Percentiles rank a stretch among this genome's conserved stretches.
Evolutionary conservation across 2,329 filamentous ascomycete genomes (phyloP).

Genomic region (Aureobasidium mangrovei): DNA sequence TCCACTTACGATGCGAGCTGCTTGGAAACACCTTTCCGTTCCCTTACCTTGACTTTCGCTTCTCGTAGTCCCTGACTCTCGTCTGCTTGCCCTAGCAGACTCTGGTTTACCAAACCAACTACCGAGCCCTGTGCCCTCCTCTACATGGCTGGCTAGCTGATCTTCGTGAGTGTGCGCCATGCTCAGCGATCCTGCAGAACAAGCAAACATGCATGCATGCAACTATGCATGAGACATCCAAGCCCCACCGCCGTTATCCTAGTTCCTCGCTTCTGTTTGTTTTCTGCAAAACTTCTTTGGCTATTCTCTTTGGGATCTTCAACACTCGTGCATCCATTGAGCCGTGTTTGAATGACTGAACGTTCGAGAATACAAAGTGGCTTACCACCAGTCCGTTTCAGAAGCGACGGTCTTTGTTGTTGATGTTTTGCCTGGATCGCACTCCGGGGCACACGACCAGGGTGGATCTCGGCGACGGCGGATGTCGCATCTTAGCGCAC

Average conservation of each 20-base stretch:
- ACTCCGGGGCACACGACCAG: slow-evolving; percentile 1
- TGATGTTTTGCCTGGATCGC: background rate
- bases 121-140: background rate
- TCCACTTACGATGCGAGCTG: background rate
- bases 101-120: background rate
- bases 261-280: background rate
- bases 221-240: slow-evolving; percentile 3
- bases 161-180: background rate
- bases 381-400: too few species aligned
- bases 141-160: background rate
- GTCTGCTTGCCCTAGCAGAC: too few species aligned
- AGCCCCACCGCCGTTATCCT: slow-evolving; percentile 4
- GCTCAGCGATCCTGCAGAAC: slow-evolving; percentile 1
- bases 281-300: background rate
- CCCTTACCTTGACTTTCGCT: background rate
- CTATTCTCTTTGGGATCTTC: background rate
- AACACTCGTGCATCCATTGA: background rate
- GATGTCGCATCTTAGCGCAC: background rate
- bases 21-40: background rate
- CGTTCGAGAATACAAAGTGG: background rate
- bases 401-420: background rate
- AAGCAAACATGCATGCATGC: slow-evolving; percentile 1
- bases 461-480: background rate
- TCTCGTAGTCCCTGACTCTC: too few species aligned
- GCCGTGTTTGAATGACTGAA: background rate